Base-by-base conservation (phyloP, 2,329 filamentous ascomycete species). In the Paraconiothyrium brasiliense region DNA sequence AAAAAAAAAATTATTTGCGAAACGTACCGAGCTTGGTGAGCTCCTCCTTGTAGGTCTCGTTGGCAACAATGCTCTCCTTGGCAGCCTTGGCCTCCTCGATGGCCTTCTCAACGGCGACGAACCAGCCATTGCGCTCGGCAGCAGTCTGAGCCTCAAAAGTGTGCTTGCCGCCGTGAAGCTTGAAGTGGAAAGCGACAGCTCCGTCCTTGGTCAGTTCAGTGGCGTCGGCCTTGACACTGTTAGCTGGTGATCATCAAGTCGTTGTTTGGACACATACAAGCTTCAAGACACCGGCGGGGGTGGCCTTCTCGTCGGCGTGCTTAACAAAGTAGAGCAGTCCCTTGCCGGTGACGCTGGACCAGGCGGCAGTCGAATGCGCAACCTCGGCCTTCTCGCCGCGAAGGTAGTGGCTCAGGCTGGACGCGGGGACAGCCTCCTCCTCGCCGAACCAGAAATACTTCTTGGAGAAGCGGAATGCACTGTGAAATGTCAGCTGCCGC, bases 341-440 rank as follows among this genome's bases (percentile, higher is more conserved):
- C 86, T 97, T 97, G 80, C 94, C 94, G 62, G 94, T 97, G 85
- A 97, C 89, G 71, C 89, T 89, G 66, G 94, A 93, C 93, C 95
- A 97, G 39, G 95, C 91, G 70, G 89, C 90, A 71, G 91, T 90
- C 69, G 92, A 86, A 83, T 96, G 90, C 64, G 91, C 90, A 68
- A 90, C 85, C 57, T 89, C 85, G 59, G 90, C 85, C 90, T 97
- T 97, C 87, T 97, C 93, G 74, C 89, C 90, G 82, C 93, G 92
- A 71, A 96, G 86, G 84, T 94, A 97, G 72, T 86, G 83, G 70
- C 85, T 81, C 60, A 97, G 86, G 76, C 90, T 86, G 82, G 94
- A 90, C 71, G 88, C 82, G 75, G 93, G 88, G 62, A 96, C 90
- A 34, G 60, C 47, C 11, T 85, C 79, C 60, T 90, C 86, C 44